These are phyloP conservation scores for Bothriochloa decipiens DNA, from an alignment of 176 grass and related monocot genomes.

Conservation along the genomic window DNA sequence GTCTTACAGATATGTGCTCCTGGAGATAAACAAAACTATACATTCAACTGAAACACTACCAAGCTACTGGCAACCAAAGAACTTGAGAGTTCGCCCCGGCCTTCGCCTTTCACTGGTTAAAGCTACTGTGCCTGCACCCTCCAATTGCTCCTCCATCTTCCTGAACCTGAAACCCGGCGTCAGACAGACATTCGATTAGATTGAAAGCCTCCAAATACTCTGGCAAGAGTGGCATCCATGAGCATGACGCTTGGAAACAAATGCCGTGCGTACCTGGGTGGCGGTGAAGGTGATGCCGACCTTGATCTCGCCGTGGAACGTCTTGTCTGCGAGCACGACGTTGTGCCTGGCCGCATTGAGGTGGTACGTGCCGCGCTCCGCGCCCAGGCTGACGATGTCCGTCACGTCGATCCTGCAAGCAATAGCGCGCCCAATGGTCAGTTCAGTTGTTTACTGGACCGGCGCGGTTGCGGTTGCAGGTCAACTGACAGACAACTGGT, in stretches of 20 bases:
- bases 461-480: not conserved
- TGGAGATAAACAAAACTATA: not conserved
- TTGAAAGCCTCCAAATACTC: not conserved
- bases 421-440: not conserved
- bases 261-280: slow-evolving; percentile 35
- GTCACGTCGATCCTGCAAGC: slow-evolving; percentile 70
- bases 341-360: slow-evolving; percentile 59
- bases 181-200: not conserved
- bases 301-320: slow-evolving; percentile 75
- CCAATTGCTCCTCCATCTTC: slow-evolving; percentile 37
- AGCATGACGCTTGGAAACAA: not conserved
- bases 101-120: slow-evolving; percentile 18
- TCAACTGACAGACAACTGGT: not conserved
- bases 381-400: slow-evolving; percentile 63
- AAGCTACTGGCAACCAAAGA: not conserved
- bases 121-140: slow-evolving; percentile 42
- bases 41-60: not conserved
- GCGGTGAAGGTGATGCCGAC: slow-evolving; percentile 65
- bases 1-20: not conserved
- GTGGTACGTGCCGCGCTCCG: slow-evolving; percentile 56
- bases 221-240: not conserved
- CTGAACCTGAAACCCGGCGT: slow-evolving; percentile 10
- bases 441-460: not conserved
- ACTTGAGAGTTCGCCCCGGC: not conserved
- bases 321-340: slow-evolving; percentile 61